Percentiles rank a stretch among this genome's conserved stretches.
Evolutionary conservation across 2,329 filamentous ascomycete genomes (phyloP).

Genomic region (Neonectria faginata): DNA sequence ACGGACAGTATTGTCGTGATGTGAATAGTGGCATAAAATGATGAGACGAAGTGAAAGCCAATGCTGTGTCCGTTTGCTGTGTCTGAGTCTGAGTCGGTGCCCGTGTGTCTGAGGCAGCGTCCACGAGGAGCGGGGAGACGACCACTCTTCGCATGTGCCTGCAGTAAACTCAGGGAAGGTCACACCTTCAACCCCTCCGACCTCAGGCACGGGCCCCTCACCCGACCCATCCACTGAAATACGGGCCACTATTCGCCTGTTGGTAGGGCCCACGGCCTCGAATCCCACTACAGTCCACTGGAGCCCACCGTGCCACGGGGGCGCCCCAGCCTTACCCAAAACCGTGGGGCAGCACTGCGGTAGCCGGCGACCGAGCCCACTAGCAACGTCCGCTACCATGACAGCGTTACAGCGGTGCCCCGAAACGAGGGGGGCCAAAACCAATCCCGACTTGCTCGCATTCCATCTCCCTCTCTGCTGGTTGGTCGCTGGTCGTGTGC

Average conservation of each 20-base stretch:
- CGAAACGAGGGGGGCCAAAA: background rate
- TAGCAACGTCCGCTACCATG: conserved; percentile 10
- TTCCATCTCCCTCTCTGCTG: conserved; percentile 27
- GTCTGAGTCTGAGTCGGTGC: background rate
- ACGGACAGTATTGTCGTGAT: background rate
- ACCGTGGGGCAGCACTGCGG: conserved; percentile 29
- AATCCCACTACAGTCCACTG: conserved; percentile 16
- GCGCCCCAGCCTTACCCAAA: conserved; percentile 30
- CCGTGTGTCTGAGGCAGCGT: conserved; percentile 1
- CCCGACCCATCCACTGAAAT: conserved; percentile 8
- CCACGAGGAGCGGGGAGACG: conserved; percentile 1
- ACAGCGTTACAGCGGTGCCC: conserved; percentile 2
- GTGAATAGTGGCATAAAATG: background rate
- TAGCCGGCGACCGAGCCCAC: conserved; percentile 9
- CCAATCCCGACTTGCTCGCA: conserved; percentile 2
- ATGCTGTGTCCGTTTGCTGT: conserved; percentile 1
- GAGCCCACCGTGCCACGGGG: conserved; percentile 13
- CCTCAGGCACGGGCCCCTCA: conserved; percentile 20
- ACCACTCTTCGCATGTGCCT: conserved; percentile 26
- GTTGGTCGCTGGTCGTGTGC: conserved; percentile 32
- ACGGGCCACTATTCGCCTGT: background rate
- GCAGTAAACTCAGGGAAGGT: conserved; percentile 22
- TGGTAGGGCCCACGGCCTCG: background rate
- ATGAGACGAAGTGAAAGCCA: background rate
- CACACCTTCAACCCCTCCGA: conserved; percentile 6